Evolutionary conservation across 805 yeast genomes (phyloP), one percentile per base, ranked within the genome.

Genomic region (Schwanniomyces occidentalis): DNA sequence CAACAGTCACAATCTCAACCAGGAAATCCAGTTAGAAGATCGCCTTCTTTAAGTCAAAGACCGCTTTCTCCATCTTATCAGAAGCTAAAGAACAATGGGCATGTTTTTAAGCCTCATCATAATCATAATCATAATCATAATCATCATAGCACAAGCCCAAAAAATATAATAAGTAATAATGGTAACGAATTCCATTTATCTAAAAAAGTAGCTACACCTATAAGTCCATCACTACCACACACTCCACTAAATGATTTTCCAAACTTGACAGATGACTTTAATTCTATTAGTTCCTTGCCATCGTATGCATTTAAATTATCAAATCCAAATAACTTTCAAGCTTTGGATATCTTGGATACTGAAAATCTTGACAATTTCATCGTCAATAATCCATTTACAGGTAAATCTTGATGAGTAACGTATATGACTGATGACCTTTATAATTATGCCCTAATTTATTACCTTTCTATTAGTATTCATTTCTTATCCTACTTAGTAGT

Each of bases 71-170:
- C 44, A 6, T 29, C 44, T n/a, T 35, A 38, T 20, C 51, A 42
- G 22, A 52, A 45, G 24, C 29, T 41, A 26, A 50, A 41, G 25
- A 42, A 32, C n/a, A 27, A 37, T 21, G 52, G 52, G 4, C 53
- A 48, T 39, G 45, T 52, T 21, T 51, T 40, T 24, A 54, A 54
- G 28, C 53, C 56, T 13, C 27, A 28, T 10, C 43, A 32, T 22
- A 25, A 16, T 20, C 37, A 33, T 17, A n/a, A 28, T 4, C 43
- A 39, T 25, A 15, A 21, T 13, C 26, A 30, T 17, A n/a, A 14
- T 15, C 9, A 17, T n/a, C n/a, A n/a, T n/a, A n/a, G n/a, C 12
- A 22, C 38, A 22, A 15, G 20, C 8, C 8, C 35, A 12, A 24
- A 25, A 12, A 27, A 24, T 12, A 22, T 29, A 16, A 19, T 38